A percentile compares a stretch with the other conserved stretches of the same genome.
Evolutionary conservation across 2,329 filamentous ascomycete species (phyloP).

Genomic region (Clarireedia hainanense): DNA sequence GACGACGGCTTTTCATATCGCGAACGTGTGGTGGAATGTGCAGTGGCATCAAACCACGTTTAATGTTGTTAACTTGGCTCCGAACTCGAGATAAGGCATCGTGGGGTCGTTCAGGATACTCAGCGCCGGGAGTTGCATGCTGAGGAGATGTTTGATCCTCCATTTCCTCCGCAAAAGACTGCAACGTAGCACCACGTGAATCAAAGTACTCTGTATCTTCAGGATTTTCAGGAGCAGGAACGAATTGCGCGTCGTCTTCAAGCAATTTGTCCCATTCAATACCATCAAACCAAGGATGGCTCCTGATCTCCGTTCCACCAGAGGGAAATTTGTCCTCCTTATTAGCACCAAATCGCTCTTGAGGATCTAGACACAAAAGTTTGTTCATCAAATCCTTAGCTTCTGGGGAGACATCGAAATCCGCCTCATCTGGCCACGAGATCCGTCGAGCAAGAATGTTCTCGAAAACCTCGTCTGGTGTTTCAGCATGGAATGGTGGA

Average conservation of each 20-base stretch:
- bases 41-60: slow-evolving; percentile 86
- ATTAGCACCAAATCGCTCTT: slow-evolving; percentile 77
- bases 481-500: slow-evolving; percentile 85
- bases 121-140: slow-evolving; percentile 57
- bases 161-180: slow-evolving; percentile 88
- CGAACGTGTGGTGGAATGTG: slow-evolving; percentile 96
- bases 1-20: slow-evolving; percentile 75
- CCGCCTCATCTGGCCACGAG: slow-evolving; percentile 81
- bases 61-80: slow-evolving; percentile 78
- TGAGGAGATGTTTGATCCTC: slow-evolving; percentile 79
- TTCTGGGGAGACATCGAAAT: slow-evolving; percentile 73
- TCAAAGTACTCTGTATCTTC: slow-evolving; percentile 99
- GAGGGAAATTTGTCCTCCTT: slow-evolving; percentile 71
- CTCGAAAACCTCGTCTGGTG: slow-evolving; percentile 90
- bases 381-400: slow-evolving; percentile 93
- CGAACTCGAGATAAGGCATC: slow-evolving; percentile 88
- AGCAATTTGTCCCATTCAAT: slow-evolving; percentile 85
- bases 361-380: slow-evolving; percentile 77
- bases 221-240: slow-evolving; percentile 84
- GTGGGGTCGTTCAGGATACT: slow-evolving; percentile 85
- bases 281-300: slow-evolving; percentile 79
- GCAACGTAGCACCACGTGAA: slow-evolving; percentile 78
- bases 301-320: slow-evolving; percentile 86
- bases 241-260: slow-evolving; percentile 94
- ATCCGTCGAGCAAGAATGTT: slow-evolving; percentile 89